A percentile compares a stretch with the other conserved stretches of the same genome.
Conservation (phyloP, 768 basidiomycete genomes). For the Psilocybe sp. region DNA sequence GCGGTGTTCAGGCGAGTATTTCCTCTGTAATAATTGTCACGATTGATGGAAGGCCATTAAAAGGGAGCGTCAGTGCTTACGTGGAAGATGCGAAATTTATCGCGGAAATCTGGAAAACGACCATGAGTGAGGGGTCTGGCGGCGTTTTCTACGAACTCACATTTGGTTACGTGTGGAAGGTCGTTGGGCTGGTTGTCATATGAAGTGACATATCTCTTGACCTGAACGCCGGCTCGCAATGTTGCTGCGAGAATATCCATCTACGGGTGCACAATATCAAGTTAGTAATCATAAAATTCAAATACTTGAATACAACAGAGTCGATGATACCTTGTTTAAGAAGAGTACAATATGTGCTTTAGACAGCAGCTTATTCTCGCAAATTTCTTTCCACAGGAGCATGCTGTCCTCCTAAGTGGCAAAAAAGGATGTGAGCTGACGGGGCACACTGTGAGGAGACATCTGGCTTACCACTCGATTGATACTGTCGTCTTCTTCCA, state of each 20-base stretch:
- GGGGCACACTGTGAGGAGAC: neutral
- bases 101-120: slow-evolving; percentile 52
- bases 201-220: slow-evolving; percentile 59
- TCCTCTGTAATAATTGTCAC: slow-evolving; percentile 35
- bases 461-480: slow-evolving; percentile 54
- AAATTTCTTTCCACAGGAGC: slow-evolving; percentile 67
- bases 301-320: neutral
- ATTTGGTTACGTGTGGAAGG: slow-evolving; percentile 55
- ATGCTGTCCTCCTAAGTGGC: slow-evolving; percentile 66
- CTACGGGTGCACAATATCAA: slow-evolving; percentile 9
- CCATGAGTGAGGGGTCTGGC: neutral
- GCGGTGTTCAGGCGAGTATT: slow-evolving; percentile 52
- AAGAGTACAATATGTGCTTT: slow-evolving; percentile 69
- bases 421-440: neutral
- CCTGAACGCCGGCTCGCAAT: slow-evolving; percentile 51
- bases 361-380: slow-evolving; percentile 57
- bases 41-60: neutral
- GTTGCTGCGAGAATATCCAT: slow-evolving; percentile 57
- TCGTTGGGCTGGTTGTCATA: slow-evolving; percentile 61
- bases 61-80: slow-evolving; percentile 32
- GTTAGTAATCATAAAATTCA: neutral
- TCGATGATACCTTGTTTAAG: slow-evolving; percentile 60
- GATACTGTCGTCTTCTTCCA: slow-evolving; percentile 63
- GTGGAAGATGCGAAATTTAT: slow-evolving; percentile 65
- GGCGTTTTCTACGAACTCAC: slow-evolving; percentile 32